A percentile compares a stretch with the other conserved stretches of the same genome.
These are phyloP conservation scores for Plantago coronopus DNA, from an alignment of 305 asterid genomes.

Conservation along the genomic window DNA sequence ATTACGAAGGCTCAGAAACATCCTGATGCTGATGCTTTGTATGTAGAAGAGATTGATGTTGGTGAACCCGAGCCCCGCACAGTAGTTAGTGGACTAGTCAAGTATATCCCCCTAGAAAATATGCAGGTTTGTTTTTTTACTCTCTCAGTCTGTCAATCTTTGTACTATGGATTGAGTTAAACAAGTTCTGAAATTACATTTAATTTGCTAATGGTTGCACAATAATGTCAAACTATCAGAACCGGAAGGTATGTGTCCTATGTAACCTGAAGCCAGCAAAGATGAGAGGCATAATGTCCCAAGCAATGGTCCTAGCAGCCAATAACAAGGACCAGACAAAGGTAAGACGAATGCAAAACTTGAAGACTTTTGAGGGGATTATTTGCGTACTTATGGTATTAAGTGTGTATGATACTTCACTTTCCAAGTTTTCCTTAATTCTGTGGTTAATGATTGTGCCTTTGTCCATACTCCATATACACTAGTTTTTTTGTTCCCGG, in stretches of 20 bases:
- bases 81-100: conserved; percentile 97
- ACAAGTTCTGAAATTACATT: background rate
- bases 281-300: conserved; percentile 95
- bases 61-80: conserved; percentile 89
- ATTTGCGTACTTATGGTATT: background rate
- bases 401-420: background rate
- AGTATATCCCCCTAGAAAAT: conserved; percentile 78
- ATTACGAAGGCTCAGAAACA: conserved; percentile 78
- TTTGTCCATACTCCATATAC: background rate
- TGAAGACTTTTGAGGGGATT: background rate
- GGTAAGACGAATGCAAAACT: conserved; percentile 35
- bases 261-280: conserved; percentile 92
- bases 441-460: background rate
- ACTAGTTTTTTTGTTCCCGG: background rate
- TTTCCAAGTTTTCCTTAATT: background rate
- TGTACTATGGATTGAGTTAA: background rate
- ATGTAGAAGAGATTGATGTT: conserved; percentile 93
- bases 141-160: conserved; percentile 4
- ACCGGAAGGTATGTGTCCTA: conserved; percentile 92
- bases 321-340: conserved; percentile 65
- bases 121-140: conserved; percentile 68
- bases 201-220: conserved; percentile 13
- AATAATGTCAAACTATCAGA: conserved; percentile 40
- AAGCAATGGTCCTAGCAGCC: conserved; percentile 98
- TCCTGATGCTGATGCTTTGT: conserved; percentile 89